A percentile compares a stretch with the other conserved stretches of the same genome.
Conservation (phyloP, 345 rosid species). For the Pistacia vera region DNA sequence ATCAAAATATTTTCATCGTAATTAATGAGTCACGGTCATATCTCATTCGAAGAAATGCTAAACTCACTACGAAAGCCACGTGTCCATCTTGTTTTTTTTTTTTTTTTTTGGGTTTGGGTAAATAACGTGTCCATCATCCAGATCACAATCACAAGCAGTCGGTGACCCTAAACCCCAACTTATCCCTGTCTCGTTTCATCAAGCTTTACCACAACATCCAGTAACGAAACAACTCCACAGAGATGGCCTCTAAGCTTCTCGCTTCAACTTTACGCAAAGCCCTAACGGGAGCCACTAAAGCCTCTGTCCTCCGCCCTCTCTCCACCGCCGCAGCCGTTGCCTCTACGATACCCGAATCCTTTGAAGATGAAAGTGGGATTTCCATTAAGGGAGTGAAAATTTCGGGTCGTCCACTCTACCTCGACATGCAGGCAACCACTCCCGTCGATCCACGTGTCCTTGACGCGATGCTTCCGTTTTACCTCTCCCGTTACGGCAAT, state of each 20-base stretch:
- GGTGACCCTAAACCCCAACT: not conserved
- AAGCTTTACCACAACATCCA: no score
- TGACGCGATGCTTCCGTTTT: conserved; percentile 84
- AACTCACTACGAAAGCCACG: no score
- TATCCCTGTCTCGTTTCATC: no score
- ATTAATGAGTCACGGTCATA: no score
- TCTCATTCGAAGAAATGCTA: no score
- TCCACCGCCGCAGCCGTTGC: conserved; percentile 41
- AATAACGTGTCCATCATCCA: not conserved
- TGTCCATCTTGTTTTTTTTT: no score
- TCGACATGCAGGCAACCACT: conserved; percentile 83
- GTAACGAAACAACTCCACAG: no score
- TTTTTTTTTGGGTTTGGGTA: no score
- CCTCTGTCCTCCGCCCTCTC: conserved; percentile 20
- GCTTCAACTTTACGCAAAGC: conserved; percentile 51
- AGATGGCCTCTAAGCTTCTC: conserved; percentile 64
- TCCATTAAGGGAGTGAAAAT: conserved; percentile 73
- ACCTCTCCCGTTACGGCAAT: conserved; percentile 71
- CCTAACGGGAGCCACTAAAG: conserved; percentile 15
- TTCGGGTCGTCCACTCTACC: conserved; percentile 70
- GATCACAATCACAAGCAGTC: not conserved
- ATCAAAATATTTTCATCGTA: no score
- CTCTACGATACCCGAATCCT: conserved; percentile 21
- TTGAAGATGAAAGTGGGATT: conserved; percentile 45
- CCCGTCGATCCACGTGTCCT: conserved; percentile 90